Evolutionary conservation across 129 eudicot species (phyloP).

Genomic region (Kitagawia praeruptora): DNA sequence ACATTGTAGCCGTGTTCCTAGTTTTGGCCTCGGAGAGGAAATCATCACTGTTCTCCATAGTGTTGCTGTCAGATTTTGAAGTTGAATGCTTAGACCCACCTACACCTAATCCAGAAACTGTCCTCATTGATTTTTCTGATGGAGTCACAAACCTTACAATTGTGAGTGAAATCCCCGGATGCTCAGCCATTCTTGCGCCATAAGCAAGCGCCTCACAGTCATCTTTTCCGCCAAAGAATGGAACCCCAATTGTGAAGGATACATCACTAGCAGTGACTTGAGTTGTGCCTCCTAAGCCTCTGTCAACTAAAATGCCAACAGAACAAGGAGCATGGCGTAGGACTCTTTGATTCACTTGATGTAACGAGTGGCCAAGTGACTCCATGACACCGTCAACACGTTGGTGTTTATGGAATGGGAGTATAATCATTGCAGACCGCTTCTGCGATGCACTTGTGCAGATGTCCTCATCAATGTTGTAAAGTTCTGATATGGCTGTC

Average conservation of each 20-base stretch:
- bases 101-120: neutral
- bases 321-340: slow-evolving; percentile 36
- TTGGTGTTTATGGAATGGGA: slow-evolving; percentile 39
- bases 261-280: slow-evolving; percentile 26
- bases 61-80: neutral
- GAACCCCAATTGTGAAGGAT: slow-evolving; percentile 15
- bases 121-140: neutral
- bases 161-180: slow-evolving; percentile 23
- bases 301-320: slow-evolving; percentile 32
- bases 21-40: neutral
- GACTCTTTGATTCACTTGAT: slow-evolving; percentile 30
- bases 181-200: slow-evolving; percentile 37
- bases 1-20: neutral
- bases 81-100: neutral
- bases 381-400: slow-evolving; percentile 28
- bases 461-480: slow-evolving; percentile 32
- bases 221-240: slow-evolving; percentile 35
- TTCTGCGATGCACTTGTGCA: slow-evolving; percentile 23
- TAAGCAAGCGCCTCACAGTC: slow-evolving; percentile 41
- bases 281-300: slow-evolving; percentile 31
- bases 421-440: slow-evolving; percentile 24
- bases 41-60: neutral
- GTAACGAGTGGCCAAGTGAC: slow-evolving; percentile 16
- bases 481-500: slow-evolving; percentile 30
- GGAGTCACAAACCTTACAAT: slow-evolving; percentile 5